Evolutionary conservation across 148 eudicot genomes (phyloP), one percentile per base, ranked within the genome.

Genomic region (Camellia sinensis): DNA sequence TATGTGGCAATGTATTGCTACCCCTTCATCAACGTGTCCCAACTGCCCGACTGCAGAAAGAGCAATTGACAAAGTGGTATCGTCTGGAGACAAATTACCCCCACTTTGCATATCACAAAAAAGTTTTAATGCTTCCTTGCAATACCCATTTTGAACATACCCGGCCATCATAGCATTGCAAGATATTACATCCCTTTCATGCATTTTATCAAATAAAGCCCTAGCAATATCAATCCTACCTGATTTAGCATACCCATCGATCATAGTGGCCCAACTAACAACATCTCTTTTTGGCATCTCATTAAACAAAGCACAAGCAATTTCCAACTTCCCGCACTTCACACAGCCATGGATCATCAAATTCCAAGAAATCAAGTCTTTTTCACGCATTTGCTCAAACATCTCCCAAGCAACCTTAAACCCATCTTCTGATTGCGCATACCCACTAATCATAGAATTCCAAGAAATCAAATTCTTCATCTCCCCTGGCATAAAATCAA

Each of bases 131-230:
- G 91, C 97, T 82, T 91, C 91, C 9, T 40, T 19, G 53, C 45
- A 82, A 53, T 68, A 78, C 74, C 92, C 90, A 66, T 85, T 82
- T 53, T 89, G 85, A 52, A 91, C 89, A 74, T 92, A 92, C 44
- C 97, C 97, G 71, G 91, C 84, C 86, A 92, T 85, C 91, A 92
- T 88, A n/a, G 89, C 86, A 65, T 91, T 91, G 83, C 91, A 91
- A 77, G 87, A 73, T 65, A 92, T 83, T 48, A 88, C 85, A 80
- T 92, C 97, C 80, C 87, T 85, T 76, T 60, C 84, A 59, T 86
- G 89, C 76, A 89, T 85, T 54, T 83, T 85, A 64, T 89, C 90
- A 79, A 92, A 91, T 66, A 88, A 78, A 8, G 56, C 68, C 83
- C 88, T 83, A 64, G 94, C 94, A 75, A 80, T 68, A 59, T 84